Evolutionary conservation across 192 early-diverging fungal genomes (phyloP).

Genomic region (Backusella luteola): DNA sequence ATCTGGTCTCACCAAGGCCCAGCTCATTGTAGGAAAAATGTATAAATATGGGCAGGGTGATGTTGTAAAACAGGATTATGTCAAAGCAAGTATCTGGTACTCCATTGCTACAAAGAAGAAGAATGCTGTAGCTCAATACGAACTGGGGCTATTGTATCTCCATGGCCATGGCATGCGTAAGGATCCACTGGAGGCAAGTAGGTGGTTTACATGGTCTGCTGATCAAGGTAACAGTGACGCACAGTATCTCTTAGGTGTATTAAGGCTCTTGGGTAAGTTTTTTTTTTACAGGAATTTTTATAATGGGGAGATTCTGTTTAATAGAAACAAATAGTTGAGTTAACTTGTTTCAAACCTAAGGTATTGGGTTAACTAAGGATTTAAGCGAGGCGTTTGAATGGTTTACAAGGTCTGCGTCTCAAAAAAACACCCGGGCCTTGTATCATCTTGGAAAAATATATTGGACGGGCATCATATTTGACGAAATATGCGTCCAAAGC

Average conservation of each 20-base stretch:
- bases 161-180: background rate
- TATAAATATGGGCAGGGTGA: background rate
- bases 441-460: background rate
- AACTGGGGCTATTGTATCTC: background rate
- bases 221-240: background rate
- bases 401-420: background rate
- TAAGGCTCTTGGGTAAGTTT: background rate
- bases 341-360: background rate
- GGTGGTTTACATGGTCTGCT: background rate
- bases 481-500: background rate
- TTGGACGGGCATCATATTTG: background rate
- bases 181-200: background rate
- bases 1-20: background rate
- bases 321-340: background rate
- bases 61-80: background rate
- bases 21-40: background rate
- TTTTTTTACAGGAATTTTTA: background rate
- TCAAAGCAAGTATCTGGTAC: background rate
- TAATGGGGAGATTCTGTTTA: background rate
- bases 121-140: background rate
- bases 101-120: background rate
- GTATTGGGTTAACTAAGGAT: background rate
- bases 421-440: background rate
- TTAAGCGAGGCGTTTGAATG: background rate
- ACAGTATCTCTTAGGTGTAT: background rate